Conservation (phyloP, 2,329 filamentous ascomycete genomes). For the Fusarium ambrosium region DNA sequence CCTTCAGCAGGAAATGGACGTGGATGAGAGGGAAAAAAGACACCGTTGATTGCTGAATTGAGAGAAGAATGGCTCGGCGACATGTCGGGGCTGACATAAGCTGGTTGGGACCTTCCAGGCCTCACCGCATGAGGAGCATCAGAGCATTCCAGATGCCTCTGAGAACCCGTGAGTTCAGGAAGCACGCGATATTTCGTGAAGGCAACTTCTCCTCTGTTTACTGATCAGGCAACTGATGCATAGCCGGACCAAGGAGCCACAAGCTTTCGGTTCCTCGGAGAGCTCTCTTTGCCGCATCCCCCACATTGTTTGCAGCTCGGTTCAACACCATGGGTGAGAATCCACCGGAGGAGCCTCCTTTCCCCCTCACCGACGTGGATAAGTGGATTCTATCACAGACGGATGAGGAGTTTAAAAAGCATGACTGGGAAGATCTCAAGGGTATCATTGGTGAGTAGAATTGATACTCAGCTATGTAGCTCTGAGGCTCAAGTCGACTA, state of each 20-base stretch:
- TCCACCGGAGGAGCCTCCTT: constrained; percentile 60
- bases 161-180: constrained; percentile 18
- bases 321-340: constrained; percentile 57
- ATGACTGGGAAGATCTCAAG: constrained; percentile 81
- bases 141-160: constrained; percentile 8
- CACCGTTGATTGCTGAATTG: background rate
- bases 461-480: background rate
- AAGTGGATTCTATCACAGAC: constrained; percentile 70
- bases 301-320: constrained; percentile 1
- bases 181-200: background rate
- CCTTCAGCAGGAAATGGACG: background rate
- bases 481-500: constrained; percentile 18
- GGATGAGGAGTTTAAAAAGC: constrained; percentile 78
- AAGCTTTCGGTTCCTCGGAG: background rate
- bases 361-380: constrained; percentile 72
- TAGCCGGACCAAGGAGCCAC: background rate
- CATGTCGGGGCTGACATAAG: constrained; percentile 38
- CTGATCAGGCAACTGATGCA: background rate
- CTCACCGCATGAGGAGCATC: constrained; percentile 35
- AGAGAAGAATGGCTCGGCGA: constrained; percentile 15
- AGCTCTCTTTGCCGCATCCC: constrained; percentile 1
- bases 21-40: background rate
- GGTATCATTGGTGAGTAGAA: constrained; percentile 71
- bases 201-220: background rate
- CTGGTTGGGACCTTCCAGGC: constrained; percentile 18